These are phyloP conservation scores for Calonectria leucothoes DNA, from an alignment of 2,329 filamentous ascomycete genomes.

Conservation along the genomic window DNA sequence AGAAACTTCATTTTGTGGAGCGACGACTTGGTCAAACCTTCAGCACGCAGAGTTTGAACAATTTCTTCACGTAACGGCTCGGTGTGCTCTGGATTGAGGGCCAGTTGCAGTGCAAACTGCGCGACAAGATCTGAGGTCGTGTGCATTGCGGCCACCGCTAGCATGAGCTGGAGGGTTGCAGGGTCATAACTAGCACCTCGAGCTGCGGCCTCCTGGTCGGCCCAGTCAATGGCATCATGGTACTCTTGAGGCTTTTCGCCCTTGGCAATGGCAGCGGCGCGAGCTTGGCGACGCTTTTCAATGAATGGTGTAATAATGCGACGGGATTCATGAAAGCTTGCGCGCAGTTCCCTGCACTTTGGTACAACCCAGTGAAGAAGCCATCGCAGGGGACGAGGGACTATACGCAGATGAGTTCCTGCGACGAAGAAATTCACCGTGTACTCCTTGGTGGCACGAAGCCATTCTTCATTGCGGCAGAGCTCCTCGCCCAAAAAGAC, in stretches of 20 bases:
- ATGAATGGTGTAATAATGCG: background rate
- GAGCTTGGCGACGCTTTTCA: background rate
- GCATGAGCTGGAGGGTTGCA: background rate
- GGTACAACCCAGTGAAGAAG: background rate
- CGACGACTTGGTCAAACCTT: background rate
- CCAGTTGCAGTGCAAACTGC: background rate
- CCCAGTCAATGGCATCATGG: background rate
- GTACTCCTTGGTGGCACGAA: conserved; percentile 56
- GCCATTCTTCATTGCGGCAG: conserved; percentile 57
- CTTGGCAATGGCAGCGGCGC: background rate
- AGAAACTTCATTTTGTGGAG: background rate
- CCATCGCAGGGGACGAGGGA: background rate
- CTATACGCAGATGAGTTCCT: background rate
- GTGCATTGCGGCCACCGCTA: background rate
- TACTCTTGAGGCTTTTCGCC: background rate
- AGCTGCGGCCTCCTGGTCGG: background rate
- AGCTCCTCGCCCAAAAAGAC: conserved; percentile 54
- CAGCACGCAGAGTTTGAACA: background rate
- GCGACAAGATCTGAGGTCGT: background rate
- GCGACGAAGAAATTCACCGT: background rate
- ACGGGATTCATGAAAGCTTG: background rate
- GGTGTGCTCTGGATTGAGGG: background rate
- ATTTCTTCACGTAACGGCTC: background rate
- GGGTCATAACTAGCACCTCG: background rate
- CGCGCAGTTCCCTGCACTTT: background rate